phyloP scores from a whole-genome alignment of 2,329 filamentous ascomycete genomes.

The Neurospora sp. region DNA sequence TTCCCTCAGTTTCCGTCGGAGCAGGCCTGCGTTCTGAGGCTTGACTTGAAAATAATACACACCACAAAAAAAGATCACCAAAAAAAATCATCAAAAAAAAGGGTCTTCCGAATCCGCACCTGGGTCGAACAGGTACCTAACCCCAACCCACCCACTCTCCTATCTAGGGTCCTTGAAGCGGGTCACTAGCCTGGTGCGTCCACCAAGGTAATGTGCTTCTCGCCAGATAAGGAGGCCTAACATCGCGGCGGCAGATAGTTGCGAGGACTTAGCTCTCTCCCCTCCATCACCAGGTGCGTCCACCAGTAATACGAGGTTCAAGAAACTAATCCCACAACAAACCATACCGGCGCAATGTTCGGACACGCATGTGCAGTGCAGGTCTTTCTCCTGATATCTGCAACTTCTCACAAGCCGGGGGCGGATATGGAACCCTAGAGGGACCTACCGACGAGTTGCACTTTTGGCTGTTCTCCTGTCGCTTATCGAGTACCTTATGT shows the following conservation, averaged over 20 bases:
- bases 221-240: neutral
- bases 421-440: neutral
- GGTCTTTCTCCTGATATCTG: neutral
- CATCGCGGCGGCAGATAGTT: neutral
- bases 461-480: neutral
- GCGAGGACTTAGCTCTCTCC: neutral
- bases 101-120: neutral
- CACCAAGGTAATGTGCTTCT: neutral
- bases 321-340: neutral
- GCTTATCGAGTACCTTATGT: neutral
- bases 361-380: neutral
- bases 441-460: neutral
- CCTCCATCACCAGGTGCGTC: neutral
- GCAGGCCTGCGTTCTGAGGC: too few species aligned
- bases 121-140: neutral
- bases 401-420: neutral
- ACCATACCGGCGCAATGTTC: neutral
- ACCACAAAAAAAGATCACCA: neutral
- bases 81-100: neutral
- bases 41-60: neutral
- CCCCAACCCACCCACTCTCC: neutral
- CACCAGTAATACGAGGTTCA: neutral
- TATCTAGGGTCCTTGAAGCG: neutral
- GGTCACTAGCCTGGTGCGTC: neutral
- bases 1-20: too few species aligned